Conservation (phyloP, 306 rosid genomes). For the Castanea crenata region DNA sequence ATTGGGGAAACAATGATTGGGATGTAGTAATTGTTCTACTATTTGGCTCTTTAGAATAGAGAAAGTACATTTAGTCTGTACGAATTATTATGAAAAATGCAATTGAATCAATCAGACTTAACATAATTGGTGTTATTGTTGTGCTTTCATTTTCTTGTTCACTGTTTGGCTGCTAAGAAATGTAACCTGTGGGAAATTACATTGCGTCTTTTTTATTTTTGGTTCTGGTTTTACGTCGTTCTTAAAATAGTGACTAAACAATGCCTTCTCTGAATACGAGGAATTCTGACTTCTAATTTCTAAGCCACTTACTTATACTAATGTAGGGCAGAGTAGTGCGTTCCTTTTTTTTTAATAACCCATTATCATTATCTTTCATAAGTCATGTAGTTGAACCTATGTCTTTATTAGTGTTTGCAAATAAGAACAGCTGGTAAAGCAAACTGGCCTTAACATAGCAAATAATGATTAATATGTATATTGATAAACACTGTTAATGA, state of each 20-base stretch:
- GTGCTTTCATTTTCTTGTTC: background rate
- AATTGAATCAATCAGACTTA: background rate
- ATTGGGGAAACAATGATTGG: background rate
- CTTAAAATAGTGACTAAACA: no score
- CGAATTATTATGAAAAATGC: background rate
- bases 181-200: background rate
- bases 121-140: background rate
- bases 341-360: no score
- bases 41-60: background rate
- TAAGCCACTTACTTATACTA: no score
- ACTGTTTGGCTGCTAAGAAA: background rate
- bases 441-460: background rate
- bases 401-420: no score
- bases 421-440: background rate
- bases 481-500: background rate
- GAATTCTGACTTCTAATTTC: no score
- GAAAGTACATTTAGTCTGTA: background rate
- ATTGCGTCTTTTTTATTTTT: background rate
- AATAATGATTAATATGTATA: background rate
- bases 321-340: no score
- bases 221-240: background rate
- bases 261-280: no score
- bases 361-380: no score
- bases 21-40: background rate
- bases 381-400: no score